These are phyloP conservation scores for Neurospora sp. DNA, from an alignment of 2,329 filamentous ascomycete species.

Conservation along the genomic window DNA sequence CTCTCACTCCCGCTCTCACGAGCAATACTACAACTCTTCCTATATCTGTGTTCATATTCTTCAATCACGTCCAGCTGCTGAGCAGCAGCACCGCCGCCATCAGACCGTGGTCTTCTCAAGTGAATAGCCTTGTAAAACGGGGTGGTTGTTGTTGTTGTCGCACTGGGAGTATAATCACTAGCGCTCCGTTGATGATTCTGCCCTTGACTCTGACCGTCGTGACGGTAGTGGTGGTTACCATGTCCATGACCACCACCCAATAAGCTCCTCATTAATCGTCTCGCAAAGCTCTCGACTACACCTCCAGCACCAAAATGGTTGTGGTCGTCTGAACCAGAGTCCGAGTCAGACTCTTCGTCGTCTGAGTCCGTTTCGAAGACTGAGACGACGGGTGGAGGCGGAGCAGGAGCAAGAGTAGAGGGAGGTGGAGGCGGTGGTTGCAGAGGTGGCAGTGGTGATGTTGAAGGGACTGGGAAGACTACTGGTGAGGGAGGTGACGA, in stretches of 20 bases:
- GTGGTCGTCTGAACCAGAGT: conserved; percentile 27
- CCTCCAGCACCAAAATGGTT: conserved; percentile 1
- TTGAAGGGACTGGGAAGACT: not conserved
- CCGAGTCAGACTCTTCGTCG: conserved; percentile 33
- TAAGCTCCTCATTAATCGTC: conserved; percentile 25
- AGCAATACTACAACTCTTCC: not conserved
- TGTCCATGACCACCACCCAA: not conserved
- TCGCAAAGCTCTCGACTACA: conserved; percentile 20
- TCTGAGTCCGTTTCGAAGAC: conserved; percentile 38
- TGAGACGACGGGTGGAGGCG: not conserved
- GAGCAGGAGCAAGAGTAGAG: not conserved
- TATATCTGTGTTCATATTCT: not conserved
- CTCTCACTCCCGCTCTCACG: not conserved
- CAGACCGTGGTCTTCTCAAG: not conserved
- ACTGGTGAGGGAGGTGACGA: not conserved
- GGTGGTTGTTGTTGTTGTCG: not conserved
- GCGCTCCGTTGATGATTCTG: not conserved
- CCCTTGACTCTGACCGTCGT: not conserved
- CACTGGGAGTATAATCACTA: not conserved
- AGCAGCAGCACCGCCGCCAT: not conserved
- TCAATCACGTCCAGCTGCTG: not conserved
- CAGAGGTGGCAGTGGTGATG: not conserved
- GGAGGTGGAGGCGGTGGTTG: not conserved
- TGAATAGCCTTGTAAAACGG: not conserved
- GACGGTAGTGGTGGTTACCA: not conserved